A percentile compares a stretch with the other conserved stretches of the same genome.
These are phyloP conservation scores for Neckera pumila DNA, from an alignment of 225 moss, liverwort and hornwort species.

Conservation along the genomic window DNA sequence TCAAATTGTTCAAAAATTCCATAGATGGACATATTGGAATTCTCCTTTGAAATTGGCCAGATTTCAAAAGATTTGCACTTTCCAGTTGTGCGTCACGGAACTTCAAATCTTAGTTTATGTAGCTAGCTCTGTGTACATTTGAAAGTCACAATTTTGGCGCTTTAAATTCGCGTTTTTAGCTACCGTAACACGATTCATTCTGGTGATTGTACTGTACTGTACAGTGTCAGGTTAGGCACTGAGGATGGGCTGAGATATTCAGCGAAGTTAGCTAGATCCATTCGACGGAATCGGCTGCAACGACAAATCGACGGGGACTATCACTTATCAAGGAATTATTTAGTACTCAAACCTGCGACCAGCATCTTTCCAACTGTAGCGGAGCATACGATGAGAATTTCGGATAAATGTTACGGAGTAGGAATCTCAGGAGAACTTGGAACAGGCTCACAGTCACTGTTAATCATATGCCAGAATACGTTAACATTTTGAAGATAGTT, in stretches of 20 bases:
- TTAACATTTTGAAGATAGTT: background rate
- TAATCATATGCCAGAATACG: background rate
- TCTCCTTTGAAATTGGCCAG: too few relatives aligned
- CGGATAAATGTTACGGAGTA: background rate
- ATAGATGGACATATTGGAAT: too few relatives aligned
- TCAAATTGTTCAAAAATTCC: too few relatives aligned
- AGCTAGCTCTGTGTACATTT: background rate
- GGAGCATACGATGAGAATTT: background rate
- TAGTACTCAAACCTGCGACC: background rate
- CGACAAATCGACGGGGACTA: background rate
- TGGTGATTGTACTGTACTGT: background rate
- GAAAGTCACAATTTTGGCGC: background rate
- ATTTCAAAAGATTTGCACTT: background rate
- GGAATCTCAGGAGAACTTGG: background rate
- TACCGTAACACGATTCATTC: background rate
- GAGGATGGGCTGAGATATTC: background rate
- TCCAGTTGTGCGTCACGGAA: background rate
- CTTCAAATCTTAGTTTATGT: background rate
- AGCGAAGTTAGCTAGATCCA: background rate
- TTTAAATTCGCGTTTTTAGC: too few relatives aligned
- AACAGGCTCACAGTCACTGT: background rate
- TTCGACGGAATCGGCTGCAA: background rate
- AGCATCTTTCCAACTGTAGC: too few relatives aligned
- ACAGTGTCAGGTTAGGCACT: background rate
- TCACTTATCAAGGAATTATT: background rate